A percentile compares a stretch with the other conserved stretches of the same genome.
Evolutionary conservation across 2,329 filamentous ascomycete species (phyloP).

Genomic region (Fusarium algeriense): DNA sequence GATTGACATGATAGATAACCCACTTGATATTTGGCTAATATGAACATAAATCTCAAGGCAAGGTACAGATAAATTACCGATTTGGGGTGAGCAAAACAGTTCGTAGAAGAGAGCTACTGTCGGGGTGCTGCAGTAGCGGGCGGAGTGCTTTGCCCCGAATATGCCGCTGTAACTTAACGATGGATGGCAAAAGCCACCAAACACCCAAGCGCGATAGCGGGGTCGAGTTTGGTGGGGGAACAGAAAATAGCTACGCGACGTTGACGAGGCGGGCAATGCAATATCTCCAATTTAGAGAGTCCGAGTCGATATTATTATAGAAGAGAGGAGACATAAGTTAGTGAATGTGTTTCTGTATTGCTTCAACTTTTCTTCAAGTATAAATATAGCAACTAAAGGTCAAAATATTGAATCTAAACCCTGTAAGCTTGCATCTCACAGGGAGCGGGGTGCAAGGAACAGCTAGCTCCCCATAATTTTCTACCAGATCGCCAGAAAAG

Average conservation of each 20-base stretch:
- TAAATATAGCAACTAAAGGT: neutral
- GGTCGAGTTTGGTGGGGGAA: slow-evolving; percentile 42
- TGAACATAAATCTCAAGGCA: neutral
- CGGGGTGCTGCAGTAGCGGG: slow-evolving; percentile 44
- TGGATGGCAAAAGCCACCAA: slow-evolving; percentile 32
- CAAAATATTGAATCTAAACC: neutral
- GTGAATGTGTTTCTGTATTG: too few species aligned
- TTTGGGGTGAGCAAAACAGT: slow-evolving; percentile 29
- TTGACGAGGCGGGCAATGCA: slow-evolving; percentile 27
- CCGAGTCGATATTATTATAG: neutral
- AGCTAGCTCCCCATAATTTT: slow-evolving; percentile 45
- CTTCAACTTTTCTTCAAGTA: too few species aligned
- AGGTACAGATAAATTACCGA: slow-evolving; percentile 18
- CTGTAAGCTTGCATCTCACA: slow-evolving; percentile 20
- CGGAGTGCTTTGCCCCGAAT: slow-evolving; percentile 46
- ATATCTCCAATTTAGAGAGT: slow-evolving; percentile 8
- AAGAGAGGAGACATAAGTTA: too few species aligned
- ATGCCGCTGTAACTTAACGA: slow-evolving; percentile 28
- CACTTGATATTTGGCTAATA: slow-evolving; percentile 30
- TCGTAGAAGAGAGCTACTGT: slow-evolving; percentile 42
- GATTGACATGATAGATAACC: slow-evolving; percentile 1
- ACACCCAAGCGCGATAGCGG: slow-evolving; percentile 31
- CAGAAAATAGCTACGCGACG: slow-evolving; percentile 30
- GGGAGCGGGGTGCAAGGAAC: slow-evolving; percentile 40
- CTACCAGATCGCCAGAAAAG: slow-evolving; percentile 40